Evolutionary conservation across 1,284 basidiomycete species (phyloP), one percentile per base, ranked within the genome.

Genomic region (Psilocybe mexicana): DNA sequence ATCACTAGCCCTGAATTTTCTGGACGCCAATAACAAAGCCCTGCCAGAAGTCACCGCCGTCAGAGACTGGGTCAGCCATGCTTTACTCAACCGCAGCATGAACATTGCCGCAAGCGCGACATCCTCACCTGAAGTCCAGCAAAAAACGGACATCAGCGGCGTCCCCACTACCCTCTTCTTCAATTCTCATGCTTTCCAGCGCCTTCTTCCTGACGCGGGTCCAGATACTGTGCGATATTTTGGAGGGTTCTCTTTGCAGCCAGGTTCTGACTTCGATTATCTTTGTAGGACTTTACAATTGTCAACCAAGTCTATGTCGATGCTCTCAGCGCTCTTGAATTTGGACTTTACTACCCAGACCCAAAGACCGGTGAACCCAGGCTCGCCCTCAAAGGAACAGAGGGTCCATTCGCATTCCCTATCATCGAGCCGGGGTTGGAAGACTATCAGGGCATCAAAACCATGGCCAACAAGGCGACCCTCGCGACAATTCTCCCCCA

Each of bases 391-490:
- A 18, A 43, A 26, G 51, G 26, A 5, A 30, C 18, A 11, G 51
- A 52, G 28, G 51, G 51, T 33, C 51, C 51, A 18, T 52, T 52
- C 14, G 42, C 40, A 3, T 52, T 52, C 12, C 51, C 51, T 18
- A 33, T 44, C 6, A 52, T 52, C 18, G 51, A 52, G n/a, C 42
- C 51, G 10, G 51, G 51, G 25, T 3, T 44, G 26, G 51, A 52
- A 18, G 51, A 52, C 10, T 52, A 52, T 23, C 51, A 52, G 28
- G 51, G 38, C 8, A 28, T 52, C n/a, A 44, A 30, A 23, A 43
- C 38, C 38, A n/a, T 52, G 25, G 51, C 43, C 11, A 33, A 33
- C 24, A 43, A 33, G 40, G 25, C 46, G 11, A 33, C 25, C 40
- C 25, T 43, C n/a, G 51, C 42, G 2, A 43, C 28, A 6, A 10